phyloP scores from a whole-genome alignment of 2,329 filamentous ascomycete genomes.

The Alternaria triticina region DNA sequence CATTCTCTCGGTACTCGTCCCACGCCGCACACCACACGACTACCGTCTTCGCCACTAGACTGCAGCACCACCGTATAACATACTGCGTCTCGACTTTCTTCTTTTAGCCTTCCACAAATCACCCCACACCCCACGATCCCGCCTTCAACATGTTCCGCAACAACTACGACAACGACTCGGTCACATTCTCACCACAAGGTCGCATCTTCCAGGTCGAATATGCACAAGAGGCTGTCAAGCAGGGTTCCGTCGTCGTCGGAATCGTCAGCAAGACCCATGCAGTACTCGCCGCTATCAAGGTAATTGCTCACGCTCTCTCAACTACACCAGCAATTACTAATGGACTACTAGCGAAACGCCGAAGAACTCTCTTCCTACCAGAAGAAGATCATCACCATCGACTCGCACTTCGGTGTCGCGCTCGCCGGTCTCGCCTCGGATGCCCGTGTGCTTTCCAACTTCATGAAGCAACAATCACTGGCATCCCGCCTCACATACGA shows the following conservation, averaged over 20 bases:
- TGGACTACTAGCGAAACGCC: slow-evolving; percentile 79
- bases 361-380: slow-evolving; percentile 99
- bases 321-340: background rate
- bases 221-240: slow-evolving; percentile 97
- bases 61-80: background rate
- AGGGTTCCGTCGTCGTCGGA: slow-evolving; percentile 96
- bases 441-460: slow-evolving; percentile 98
- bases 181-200: slow-evolving; percentile 99
- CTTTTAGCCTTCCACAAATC: slow-evolving; percentile 5
- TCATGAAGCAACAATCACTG: slow-evolving; percentile 99
- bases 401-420: slow-evolving; percentile 93
- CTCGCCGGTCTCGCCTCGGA: slow-evolving; percentile 97
- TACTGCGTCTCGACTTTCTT: background rate
- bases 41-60: background rate
- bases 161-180: slow-evolving; percentile 99
- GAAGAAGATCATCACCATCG: slow-evolving; percentile 97
- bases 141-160: slow-evolving; percentile 88
- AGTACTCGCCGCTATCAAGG: slow-evolving; percentile 96
- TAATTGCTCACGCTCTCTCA: slow-evolving; percentile 48
- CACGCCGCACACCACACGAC: slow-evolving; percentile 5
- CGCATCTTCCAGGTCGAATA: slow-evolving; percentile 99
- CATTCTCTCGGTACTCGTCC: slow-evolving; percentile 5
- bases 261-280: slow-evolving; percentile 98
- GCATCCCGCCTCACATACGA: slow-evolving; percentile 95
- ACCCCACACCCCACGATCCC: slow-evolving; percentile 17